Evolutionary conservation across 2,329 filamentous ascomycete genomes (phyloP).

Genomic region (Akanthomyces dipterigenus): DNA sequence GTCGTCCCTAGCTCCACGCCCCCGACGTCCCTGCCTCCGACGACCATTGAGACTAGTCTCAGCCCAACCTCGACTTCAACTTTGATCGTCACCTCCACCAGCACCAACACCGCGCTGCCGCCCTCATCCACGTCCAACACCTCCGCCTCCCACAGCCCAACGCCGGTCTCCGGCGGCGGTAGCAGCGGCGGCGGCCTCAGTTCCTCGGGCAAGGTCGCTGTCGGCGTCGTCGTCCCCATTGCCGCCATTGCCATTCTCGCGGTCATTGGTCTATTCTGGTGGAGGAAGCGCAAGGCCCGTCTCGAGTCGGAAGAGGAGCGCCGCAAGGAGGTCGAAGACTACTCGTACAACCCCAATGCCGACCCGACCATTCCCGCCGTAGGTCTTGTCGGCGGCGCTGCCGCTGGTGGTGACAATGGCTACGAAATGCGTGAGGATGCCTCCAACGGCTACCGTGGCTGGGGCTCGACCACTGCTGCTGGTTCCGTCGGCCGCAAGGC

Average conservation of each 20-base stretch:
- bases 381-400: constrained; percentile 35
- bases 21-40: not conserved
- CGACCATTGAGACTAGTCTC: not conserved
- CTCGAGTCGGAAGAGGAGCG: constrained; percentile 82
- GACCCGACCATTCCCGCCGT: constrained; percentile 67
- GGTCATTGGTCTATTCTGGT: constrained; percentile 71
- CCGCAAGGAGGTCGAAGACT: constrained; percentile 94
- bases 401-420: constrained; percentile 36
- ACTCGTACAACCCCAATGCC: constrained; percentile 95
- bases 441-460: constrained; percentile 80
- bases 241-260: constrained; percentile 78
- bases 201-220: constrained; percentile 69
- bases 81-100: constrained; percentile 23
- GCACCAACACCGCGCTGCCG: constrained; percentile 18
- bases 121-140: constrained; percentile 22
- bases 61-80: constrained; percentile 18
- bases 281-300: constrained; percentile 79
- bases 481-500: constrained; percentile 72
- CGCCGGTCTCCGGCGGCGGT: constrained; percentile 21
- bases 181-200: constrained; percentile 40
- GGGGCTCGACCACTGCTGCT: constrained; percentile 70
- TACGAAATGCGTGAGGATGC: constrained; percentile 75
- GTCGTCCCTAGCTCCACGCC: constrained; percentile 3
- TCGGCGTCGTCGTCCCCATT: constrained; percentile 91
- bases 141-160: constrained; percentile 21